These are phyloP conservation scores for Pichia ethanolica DNA, from an alignment of 805 yeast genomes.

Conservation along the genomic window DNA sequence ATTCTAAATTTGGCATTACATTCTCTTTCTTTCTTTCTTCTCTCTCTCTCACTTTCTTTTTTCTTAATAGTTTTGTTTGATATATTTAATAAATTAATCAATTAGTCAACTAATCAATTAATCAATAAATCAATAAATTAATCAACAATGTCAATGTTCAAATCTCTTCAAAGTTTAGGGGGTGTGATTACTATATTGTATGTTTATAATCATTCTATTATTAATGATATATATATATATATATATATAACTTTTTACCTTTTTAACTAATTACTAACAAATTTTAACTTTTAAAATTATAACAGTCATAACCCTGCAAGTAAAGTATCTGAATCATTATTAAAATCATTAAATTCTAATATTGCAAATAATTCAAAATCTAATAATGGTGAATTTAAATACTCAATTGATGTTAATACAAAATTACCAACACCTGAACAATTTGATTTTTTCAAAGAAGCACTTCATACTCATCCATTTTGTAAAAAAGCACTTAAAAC, in stretches of 20 bases:
- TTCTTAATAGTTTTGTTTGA: too few relatives aligned
- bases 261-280: too few relatives aligned
- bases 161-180: slow-evolving; percentile 37
- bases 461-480: slow-evolving; percentile 22
- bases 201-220: slow-evolving; percentile 1
- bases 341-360: slow-evolving; percentile 11
- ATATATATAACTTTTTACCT: too few relatives aligned
- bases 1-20: too few relatives aligned
- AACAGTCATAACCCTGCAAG: slow-evolving; percentile 19
- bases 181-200: slow-evolving; percentile 40
- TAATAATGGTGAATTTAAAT: slow-evolving; percentile 14
- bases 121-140: too few relatives aligned
- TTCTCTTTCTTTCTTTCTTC: too few relatives aligned
- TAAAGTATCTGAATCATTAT: slow-evolving; percentile 14
- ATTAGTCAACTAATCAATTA: too few relatives aligned
- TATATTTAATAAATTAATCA: too few relatives aligned
- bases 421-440: slow-evolving; percentile 27
- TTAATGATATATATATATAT: slow-evolving; percentile 2
- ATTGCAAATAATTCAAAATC: not conserved
- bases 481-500: slow-evolving; percentile 22
- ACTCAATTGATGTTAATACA: slow-evolving; percentile 19
- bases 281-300: not conserved
- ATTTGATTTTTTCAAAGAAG: slow-evolving; percentile 21
- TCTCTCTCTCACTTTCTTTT: too few relatives aligned
- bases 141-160: slow-evolving; percentile 33